Conservation (phyloP, 129 eudicot genomes). For the Sambucus nigra region DNA sequence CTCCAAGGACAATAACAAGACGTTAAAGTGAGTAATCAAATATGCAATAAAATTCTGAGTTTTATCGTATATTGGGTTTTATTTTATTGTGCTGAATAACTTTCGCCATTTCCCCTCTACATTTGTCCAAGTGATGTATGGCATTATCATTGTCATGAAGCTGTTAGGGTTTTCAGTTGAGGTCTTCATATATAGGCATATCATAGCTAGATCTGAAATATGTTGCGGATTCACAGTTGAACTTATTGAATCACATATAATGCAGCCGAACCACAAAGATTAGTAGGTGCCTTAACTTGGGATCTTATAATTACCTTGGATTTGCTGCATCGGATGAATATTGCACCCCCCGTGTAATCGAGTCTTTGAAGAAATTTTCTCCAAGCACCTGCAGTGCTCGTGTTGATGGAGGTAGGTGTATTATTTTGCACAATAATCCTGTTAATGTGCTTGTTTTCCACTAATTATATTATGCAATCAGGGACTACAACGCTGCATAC, state of each 20-base stretch:
- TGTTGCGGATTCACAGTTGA: not conserved
- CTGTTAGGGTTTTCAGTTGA: not conserved
- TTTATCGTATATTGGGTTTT: not conserved
- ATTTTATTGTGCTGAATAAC: not conserved
- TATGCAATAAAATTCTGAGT: not conserved
- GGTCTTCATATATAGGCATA: not conserved
- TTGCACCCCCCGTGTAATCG: slow-evolving; percentile 82
- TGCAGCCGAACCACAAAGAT: slow-evolving; percentile 65
- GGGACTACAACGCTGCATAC: slow-evolving; percentile 74
- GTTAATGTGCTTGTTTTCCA: slow-evolving; percentile 5
- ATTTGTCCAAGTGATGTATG: not conserved
- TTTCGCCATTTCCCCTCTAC: not conserved
- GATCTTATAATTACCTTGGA: slow-evolving; percentile 94
- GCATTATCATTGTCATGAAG: not conserved
- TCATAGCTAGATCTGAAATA: not conserved
- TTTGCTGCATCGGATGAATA: slow-evolving; percentile 98
- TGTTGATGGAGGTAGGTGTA: slow-evolving; percentile 74
- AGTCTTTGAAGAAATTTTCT: slow-evolving; percentile 59
- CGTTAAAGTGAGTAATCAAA: slow-evolving; percentile 54
- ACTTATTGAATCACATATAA: slow-evolving; percentile 6
- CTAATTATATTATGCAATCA: slow-evolving; percentile 20
- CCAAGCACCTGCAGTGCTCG: slow-evolving; percentile 92
- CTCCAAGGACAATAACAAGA: slow-evolving; percentile 87
- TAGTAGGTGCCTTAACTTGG: slow-evolving; percentile 76
- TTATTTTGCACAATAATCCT: slow-evolving; percentile 1